These are phyloP conservation scores for Ammopiptanthus mongolicus DNA, from an alignment of 306 rosid species.

Conservation along the genomic window DNA sequence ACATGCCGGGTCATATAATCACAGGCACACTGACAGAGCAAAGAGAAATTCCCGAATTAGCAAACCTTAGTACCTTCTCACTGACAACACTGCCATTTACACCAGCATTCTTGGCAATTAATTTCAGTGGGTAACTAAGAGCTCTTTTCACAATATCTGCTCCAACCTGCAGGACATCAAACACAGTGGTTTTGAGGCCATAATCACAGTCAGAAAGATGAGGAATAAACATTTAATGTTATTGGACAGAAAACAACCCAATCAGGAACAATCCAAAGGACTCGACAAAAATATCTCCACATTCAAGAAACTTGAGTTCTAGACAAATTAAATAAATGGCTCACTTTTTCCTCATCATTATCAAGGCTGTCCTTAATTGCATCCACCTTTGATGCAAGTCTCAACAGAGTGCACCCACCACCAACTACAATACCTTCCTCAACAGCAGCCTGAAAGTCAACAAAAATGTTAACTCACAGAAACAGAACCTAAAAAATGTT, in stretches of 20 bases:
- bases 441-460: constrained; percentile 79
- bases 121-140: constrained; percentile 82
- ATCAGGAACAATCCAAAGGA: not conserved
- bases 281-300: not conserved
- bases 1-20: not conserved
- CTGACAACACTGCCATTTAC: constrained; percentile 98
- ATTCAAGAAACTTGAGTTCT: not conserved
- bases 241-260: not conserved
- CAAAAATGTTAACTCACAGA: not conserved
- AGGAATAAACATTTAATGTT: not conserved
- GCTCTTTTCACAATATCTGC: constrained; percentile 98
- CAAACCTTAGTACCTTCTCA: constrained; percentile 66
- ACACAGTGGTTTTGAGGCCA: not conserved
- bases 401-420: constrained; percentile 93
- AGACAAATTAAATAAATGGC: not conserved
- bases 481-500: not conserved
- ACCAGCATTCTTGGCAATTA: constrained; percentile 98
- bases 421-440: constrained; percentile 99
- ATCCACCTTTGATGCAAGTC: constrained; percentile 94
- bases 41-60: not conserved
- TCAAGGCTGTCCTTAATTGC: constrained; percentile 72
- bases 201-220: not conserved
- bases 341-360: constrained; percentile 93
- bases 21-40: not conserved
- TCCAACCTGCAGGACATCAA: constrained; percentile 62